Percentiles rank a stretch among this genome's conserved stretches.
phyloP scores from a whole-genome alignment of 1,139 yeast species.

The Magnusiomyces magnusii region DNA sequence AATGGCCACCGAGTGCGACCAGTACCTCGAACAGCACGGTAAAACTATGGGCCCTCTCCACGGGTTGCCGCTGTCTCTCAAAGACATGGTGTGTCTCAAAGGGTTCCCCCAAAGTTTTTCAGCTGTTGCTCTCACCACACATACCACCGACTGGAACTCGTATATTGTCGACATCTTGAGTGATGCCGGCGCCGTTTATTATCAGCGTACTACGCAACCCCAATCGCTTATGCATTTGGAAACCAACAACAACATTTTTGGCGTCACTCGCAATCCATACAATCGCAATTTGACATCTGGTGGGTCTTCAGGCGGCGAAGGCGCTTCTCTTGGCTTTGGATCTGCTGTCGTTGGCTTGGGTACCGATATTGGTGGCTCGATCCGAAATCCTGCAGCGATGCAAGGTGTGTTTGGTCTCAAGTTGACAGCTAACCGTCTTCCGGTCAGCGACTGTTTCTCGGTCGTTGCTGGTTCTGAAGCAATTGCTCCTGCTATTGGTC shows the following conservation, averaged over 20 bases:
- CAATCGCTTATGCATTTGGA: slow-evolving; percentile 51
- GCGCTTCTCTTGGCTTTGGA: slow-evolving; percentile 47
- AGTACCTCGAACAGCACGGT: slow-evolving; percentile 33
- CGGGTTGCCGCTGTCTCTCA: slow-evolving; percentile 48
- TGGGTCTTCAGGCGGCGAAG: slow-evolving; percentile 78
- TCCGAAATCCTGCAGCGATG: slow-evolving; percentile 69
- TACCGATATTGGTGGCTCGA: slow-evolving; percentile 73
- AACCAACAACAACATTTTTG: slow-evolving; percentile 29
- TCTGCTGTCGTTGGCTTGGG: slow-evolving; percentile 66
- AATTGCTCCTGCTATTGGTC: slow-evolving; percentile 42
- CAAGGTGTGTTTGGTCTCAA: slow-evolving; percentile 58
- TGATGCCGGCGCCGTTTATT: slow-evolving; percentile 60
- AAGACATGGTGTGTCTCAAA: slow-evolving; percentile 32
- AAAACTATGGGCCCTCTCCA: slow-evolving; percentile 44
- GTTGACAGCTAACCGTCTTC: slow-evolving; percentile 53
- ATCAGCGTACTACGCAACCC: slow-evolving; percentile 48
- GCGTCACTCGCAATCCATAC: slow-evolving; percentile 42
- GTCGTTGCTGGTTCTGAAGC: slow-evolving; percentile 45
- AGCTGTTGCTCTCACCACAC: slow-evolving; percentile 32
- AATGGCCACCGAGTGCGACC: slow-evolving; percentile 43
- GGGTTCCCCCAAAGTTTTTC: slow-evolving; percentile 41
- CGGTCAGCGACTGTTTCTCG: slow-evolving; percentile 33
- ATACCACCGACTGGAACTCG: slow-evolving; percentile 41
- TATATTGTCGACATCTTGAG: slow-evolving; percentile 46
- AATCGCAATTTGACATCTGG: slow-evolving; percentile 50